phyloP scores from a whole-genome alignment of 192 early-diverging fungal genomes.

The Coemansia sp. region DNA sequence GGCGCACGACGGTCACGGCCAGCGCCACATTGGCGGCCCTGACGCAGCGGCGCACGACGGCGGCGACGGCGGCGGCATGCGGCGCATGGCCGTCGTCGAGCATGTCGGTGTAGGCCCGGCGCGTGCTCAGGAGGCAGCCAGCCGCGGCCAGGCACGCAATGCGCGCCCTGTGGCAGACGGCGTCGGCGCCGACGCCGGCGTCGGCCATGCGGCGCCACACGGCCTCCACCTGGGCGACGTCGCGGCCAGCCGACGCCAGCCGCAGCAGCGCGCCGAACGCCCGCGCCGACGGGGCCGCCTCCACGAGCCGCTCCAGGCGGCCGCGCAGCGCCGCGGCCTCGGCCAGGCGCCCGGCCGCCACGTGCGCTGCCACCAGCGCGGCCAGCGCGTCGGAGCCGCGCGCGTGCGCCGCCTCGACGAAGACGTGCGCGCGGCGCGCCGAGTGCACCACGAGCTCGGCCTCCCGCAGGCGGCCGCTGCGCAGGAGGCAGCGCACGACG shows the following conservation, averaged over 20 bases:
- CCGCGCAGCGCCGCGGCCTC: background rate
- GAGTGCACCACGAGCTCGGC: constrained; percentile 17
- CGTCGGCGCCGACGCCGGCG: constrained; percentile 19
- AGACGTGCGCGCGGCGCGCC: constrained; percentile 15
- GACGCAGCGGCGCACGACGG: constrained; percentile 33
- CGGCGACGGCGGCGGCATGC: constrained; percentile 4
- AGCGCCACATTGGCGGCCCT: constrained; percentile 10
- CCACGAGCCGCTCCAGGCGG: constrained; percentile 21
- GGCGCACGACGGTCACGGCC: constrained; percentile 24
- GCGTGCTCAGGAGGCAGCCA: constrained; percentile 28
- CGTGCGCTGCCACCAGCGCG: background rate
- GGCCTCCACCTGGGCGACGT: constrained; percentile 5
- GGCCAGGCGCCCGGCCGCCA: background rate
- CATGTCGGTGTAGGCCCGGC: constrained; percentile 40
- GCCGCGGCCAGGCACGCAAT: constrained; percentile 14
- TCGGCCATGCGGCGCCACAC: constrained; percentile 38
- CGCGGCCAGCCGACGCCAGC: constrained; percentile 8
- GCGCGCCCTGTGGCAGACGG: constrained; percentile 16
- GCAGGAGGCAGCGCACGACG: constrained; percentile 20
- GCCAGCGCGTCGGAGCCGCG: constrained; percentile 12
- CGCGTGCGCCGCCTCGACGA: background rate
- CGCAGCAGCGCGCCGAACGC: constrained; percentile 30
- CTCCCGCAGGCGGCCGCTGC: constrained; percentile 10
- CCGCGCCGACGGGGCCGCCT: constrained; percentile 12
- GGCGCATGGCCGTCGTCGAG: constrained; percentile 29